These are phyloP conservation scores for Talinum fruticosum DNA, from an alignment of 148 eudicot genomes.

Conservation along the genomic window DNA sequence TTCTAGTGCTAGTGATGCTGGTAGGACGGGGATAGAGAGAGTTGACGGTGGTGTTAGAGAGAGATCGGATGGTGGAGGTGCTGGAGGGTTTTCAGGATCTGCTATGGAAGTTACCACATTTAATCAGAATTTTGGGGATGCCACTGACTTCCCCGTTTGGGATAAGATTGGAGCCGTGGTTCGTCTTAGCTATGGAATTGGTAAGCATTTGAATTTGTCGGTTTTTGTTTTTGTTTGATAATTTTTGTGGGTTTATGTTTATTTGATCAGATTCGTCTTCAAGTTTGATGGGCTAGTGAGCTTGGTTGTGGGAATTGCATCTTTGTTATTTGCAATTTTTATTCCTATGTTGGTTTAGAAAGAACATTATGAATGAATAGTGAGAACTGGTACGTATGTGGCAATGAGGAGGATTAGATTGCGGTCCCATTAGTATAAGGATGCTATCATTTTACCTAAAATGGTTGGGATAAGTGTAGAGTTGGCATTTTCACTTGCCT, in stretches of 20 bases:
- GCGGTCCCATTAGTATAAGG: background rate
- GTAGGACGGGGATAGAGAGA: conserved; percentile 3
- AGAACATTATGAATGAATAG: background rate
- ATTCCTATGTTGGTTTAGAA: background rate
- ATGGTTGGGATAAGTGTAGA: background rate
- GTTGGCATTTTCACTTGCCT: conserved; percentile 9
- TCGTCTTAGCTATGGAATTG: conserved; percentile 88
- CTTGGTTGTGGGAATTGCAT: background rate
- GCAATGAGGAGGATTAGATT: background rate
- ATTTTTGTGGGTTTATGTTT: background rate
- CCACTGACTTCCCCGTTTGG: conserved; percentile 74
- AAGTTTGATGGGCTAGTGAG: background rate
- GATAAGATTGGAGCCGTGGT: conserved; percentile 90
- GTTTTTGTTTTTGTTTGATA: background rate
- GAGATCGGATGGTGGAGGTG: conserved; percentile 40
- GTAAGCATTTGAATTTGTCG: conserved; percentile 26
- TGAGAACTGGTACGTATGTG: background rate
- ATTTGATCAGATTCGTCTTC: background rate
- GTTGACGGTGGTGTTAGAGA: conserved; percentile 47
- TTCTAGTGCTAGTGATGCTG: background rate
- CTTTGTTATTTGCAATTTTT: background rate
- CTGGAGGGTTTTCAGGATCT: conserved; percentile 53
- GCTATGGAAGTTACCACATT: conserved; percentile 92
- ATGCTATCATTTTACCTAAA: background rate
- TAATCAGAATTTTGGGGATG: conserved; percentile 59